These are phyloP conservation scores for Lactifluus volemus DNA, from an alignment of 768 basidiomycete genomes.

Conservation along the genomic window DNA sequence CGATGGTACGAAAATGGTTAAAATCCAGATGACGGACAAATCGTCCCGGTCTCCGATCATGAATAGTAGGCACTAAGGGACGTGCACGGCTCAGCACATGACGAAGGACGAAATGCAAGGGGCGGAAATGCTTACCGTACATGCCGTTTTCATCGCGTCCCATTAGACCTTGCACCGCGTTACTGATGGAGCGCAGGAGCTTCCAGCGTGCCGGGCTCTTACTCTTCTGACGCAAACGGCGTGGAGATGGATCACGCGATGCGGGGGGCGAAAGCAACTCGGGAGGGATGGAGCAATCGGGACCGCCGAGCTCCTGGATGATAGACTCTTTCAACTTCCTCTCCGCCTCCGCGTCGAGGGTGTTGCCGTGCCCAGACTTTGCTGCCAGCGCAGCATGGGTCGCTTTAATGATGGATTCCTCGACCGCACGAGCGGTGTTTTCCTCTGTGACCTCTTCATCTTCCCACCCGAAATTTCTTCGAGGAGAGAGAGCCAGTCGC, in stretches of 20 bases:
- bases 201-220: slow-evolving; percentile 81
- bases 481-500: slow-evolving; percentile 76
- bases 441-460: slow-evolving; percentile 41
- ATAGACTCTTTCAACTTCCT: slow-evolving; percentile 38
- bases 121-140: slow-evolving; percentile 46
- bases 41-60: slow-evolving; percentile 67
- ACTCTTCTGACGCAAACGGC: slow-evolving; percentile 66
- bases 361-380: slow-evolving; percentile 1
- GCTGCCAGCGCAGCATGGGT: slow-evolving; percentile 53
- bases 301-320: slow-evolving; percentile 41
- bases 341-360: slow-evolving; percentile 16
- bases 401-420: slow-evolving; percentile 56
- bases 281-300: slow-evolving; percentile 61
- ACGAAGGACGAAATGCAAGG: slow-evolving; percentile 7
- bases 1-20: slow-evolving; percentile 94
- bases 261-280: slow-evolving; percentile 73
- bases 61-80: slow-evolving; percentile 50
- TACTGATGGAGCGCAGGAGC: slow-evolving; percentile 66
- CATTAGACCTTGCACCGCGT: slow-evolving; percentile 67
- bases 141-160: slow-evolving; percentile 55
- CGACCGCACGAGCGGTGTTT: slow-evolving; percentile 55
- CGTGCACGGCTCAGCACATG: neutral
- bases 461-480: slow-evolving; percentile 73
- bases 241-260: slow-evolving; percentile 77
- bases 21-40: slow-evolving; percentile 87